Conservation (phyloP, 2,329 filamentous ascomycete genomes). For the Pyricularia sp. region DNA sequence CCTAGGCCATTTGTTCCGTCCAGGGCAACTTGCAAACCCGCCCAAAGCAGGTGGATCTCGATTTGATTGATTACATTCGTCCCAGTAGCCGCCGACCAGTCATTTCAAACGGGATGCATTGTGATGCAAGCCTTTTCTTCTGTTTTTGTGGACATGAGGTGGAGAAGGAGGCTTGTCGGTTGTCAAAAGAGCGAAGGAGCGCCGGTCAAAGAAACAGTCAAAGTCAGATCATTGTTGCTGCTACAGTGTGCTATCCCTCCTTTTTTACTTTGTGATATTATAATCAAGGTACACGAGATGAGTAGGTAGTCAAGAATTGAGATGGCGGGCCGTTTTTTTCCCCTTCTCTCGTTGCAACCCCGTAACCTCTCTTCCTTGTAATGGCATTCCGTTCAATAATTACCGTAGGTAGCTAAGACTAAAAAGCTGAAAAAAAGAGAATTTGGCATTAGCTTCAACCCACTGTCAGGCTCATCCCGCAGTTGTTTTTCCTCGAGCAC, state of each 20-base stretch:
- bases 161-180: not conserved
- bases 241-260: not conserved
- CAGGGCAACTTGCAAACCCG: not conserved
- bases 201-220: not conserved
- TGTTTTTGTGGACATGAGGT: not conserved
- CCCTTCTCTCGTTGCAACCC: not conserved
- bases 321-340: not conserved
- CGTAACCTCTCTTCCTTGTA: not conserved
- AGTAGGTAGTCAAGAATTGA: not conserved
- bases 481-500: not conserved
- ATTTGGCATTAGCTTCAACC: not conserved
- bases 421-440: not conserved
- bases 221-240: not conserved
- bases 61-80: slow-evolving; percentile 4
- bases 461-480: not conserved
- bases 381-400: not conserved
- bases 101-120: not conserved
- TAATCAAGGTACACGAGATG: not conserved
- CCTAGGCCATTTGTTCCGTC: not conserved
- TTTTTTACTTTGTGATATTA: not conserved
- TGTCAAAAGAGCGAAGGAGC: not conserved
- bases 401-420: too few species aligned
- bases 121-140: slow-evolving; percentile 8
- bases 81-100: not conserved
- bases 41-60: slow-evolving; percentile 6